These are phyloP conservation scores for Talaromyces stipitatus DNA, from an alignment of 495 filamentous ascomycete genomes.

Conservation along the genomic window DNA sequence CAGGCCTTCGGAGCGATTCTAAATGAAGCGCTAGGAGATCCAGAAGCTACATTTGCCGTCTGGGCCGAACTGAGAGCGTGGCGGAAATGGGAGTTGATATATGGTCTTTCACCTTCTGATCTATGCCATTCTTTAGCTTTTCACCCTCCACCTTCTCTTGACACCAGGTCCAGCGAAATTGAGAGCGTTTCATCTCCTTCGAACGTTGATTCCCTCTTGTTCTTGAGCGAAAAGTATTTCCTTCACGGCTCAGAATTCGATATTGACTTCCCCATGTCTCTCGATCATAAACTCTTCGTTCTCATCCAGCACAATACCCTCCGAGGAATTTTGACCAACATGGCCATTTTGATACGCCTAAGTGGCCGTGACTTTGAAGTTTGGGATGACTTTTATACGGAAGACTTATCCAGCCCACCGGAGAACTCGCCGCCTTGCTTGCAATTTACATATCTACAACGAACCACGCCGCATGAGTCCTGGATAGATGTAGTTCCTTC, in stretches of 20 bases:
- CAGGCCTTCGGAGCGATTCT: not conserved
- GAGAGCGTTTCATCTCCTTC: not conserved
- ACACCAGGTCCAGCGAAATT: not conserved
- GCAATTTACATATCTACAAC: constrained; percentile 23
- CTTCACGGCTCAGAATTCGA: not conserved
- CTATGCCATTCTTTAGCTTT: not conserved
- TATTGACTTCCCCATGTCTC: not conserved
- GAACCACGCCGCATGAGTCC: constrained; percentile 25
- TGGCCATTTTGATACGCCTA: not conserved
- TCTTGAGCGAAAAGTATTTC: not conserved
- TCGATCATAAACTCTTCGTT: not conserved
- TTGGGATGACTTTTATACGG: constrained; percentile 4
- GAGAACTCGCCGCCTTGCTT: constrained; percentile 3
- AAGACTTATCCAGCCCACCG: not conserved
- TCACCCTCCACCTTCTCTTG: not conserved
- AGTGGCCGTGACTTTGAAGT: not conserved
- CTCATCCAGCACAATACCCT: not conserved
- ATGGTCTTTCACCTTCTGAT: not conserved
- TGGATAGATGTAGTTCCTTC: constrained; percentile 34
- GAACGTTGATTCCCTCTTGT: not conserved
- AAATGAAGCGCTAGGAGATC: not conserved
- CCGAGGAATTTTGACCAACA: not conserved
- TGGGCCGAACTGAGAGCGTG: constrained; percentile 2
- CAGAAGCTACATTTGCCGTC: not conserved
- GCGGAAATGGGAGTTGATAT: constrained; percentile 1